Base-by-base conservation (phyloP, 345 rosid genomes). In the Aquilaria sinensis region DNA sequence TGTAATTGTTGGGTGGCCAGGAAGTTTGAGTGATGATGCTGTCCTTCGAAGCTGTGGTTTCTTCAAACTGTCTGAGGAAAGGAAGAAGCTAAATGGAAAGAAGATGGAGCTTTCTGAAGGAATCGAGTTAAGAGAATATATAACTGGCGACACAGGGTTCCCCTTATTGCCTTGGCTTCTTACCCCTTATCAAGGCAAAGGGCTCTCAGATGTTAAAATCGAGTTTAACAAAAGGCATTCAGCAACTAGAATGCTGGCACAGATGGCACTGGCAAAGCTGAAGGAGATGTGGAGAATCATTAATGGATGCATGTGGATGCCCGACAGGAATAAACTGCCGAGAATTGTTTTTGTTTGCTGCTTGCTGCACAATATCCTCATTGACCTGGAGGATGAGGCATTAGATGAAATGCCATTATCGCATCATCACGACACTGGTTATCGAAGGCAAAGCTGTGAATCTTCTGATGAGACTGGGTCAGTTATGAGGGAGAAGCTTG, bases 231-330 rank as follows among this genome's bases (percentile, higher is more conserved):
- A 77, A 64, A 76, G 83, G 13, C 88, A 78, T 50, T 75, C 83
- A 3, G 82, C 84, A 51, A 71, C 90, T 9, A 75, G 69, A 61
- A 70, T 63, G 60, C 75, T 73, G 1, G 83, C 86, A 15, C 75
- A 80, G 67, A 77, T 72, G 74, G 90, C 90, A 58, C 65, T 87
- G 68, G 70, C 81, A 9, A 77, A 78, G 71, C 83, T 87, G 70
- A 87, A 87, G 76, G 94, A 87, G n/a, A 80, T 75, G 71, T 87
- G 94, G 94, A 82, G 83, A 72, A 87, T 87, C 47, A 82, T 87
- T 51, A 83, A 74, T 6, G 90, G 94, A 9, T 80, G 78, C 1
- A 84, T 87, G 94, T 87, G 90, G 86, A 77, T 84, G 85, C 94
- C 90, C 10, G 94, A 84, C 59, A 79, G 75, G 63, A 82, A 77